Conservation (phyloP, 345 rosid genomes). For the Atalantia buxifolia region DNA sequence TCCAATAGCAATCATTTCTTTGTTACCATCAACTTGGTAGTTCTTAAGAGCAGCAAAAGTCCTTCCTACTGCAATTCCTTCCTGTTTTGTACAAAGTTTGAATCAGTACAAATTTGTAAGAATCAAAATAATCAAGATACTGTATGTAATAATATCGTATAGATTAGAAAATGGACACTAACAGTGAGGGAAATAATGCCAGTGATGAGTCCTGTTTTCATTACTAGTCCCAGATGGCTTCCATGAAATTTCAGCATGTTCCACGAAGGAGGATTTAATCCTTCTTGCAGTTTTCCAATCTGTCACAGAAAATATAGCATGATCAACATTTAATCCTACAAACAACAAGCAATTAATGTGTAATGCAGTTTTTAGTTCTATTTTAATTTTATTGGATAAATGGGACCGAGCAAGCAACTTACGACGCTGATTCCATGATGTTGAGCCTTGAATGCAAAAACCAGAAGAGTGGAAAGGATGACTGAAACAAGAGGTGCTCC, state of each 20-base stretch:
- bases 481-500: slow-evolving; percentile 82
- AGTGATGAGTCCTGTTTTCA: slow-evolving; percentile 78
- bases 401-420: slow-evolving; percentile 15
- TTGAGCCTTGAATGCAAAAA: slow-evolving; percentile 75
- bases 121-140: neutral
- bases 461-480: slow-evolving; percentile 67
- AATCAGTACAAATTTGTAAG: neutral
- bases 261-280: slow-evolving; percentile 94
- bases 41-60: slow-evolving; percentile 87
- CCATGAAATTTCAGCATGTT: slow-evolving; percentile 82
- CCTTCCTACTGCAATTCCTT: slow-evolving; percentile 97
- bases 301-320: too few relatives aligned
- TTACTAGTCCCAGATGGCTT: slow-evolving; percentile 58
- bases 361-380: neutral
- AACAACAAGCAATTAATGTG: neutral
- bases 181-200: slow-evolving; percentile 97
- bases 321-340: neutral
- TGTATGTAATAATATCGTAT: neutral
- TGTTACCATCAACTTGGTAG: slow-evolving; percentile 94
- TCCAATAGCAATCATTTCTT: slow-evolving; percentile 98
- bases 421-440: slow-evolving; percentile 71
- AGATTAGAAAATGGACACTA: slow-evolving; percentile 10
- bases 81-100: slow-evolving; percentile 45
- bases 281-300: slow-evolving; percentile 88
- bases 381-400: neutral